Evolutionary conservation across 768 basidiomycete species (phyloP).

Genomic region (Pisolithus orientalis): DNA sequence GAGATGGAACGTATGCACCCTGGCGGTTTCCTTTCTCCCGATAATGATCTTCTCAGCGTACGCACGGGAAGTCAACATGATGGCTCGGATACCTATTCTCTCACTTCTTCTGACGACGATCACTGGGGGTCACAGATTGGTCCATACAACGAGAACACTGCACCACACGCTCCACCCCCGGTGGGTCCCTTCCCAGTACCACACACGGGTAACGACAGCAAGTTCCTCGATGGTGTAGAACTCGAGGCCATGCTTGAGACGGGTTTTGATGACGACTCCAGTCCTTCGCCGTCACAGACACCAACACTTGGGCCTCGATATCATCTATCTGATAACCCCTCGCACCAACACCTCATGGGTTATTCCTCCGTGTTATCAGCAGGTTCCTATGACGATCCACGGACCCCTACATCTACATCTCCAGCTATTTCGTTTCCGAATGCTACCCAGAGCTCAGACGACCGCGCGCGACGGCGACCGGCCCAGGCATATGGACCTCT

Average conservation of each 20-base stretch:
- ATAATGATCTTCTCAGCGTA: conserved; percentile 58
- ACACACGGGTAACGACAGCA: conserved; percentile 9
- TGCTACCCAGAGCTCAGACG: conserved; percentile 24
- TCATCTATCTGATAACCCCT: conserved; percentile 54
- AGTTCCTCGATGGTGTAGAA: conserved; percentile 62
- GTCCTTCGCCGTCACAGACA: conserved; percentile 39
- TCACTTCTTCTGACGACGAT: conserved; percentile 88
- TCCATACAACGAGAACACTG: conserved; percentile 83
- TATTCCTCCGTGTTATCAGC: conserved; percentile 53
- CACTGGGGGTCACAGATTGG: conserved; percentile 96
- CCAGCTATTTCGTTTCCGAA: conserved; percentile 28
- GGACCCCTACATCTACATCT: conserved; percentile 22
- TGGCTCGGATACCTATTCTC: conserved; percentile 73
- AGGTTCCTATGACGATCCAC: conserved; percentile 27
- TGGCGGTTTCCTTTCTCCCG: conserved; percentile 55
- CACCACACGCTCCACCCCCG: conserved; percentile 80
- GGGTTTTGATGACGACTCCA: conserved; percentile 74
- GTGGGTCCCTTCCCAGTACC: conserved; percentile 53
- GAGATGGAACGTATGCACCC: conserved; percentile 81
- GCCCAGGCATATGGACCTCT: conserved; percentile 42
- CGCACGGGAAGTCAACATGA: conserved; percentile 63
- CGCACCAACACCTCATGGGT: conserved; percentile 29
- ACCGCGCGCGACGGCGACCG: conserved; percentile 33
- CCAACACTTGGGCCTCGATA: conserved; percentile 46
- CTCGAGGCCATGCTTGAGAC: conserved; percentile 89